These are phyloP conservation scores for Umbilicaria muhlenbergii DNA, from an alignment of 495 filamentous ascomycete genomes.

Conservation along the genomic window DNA sequence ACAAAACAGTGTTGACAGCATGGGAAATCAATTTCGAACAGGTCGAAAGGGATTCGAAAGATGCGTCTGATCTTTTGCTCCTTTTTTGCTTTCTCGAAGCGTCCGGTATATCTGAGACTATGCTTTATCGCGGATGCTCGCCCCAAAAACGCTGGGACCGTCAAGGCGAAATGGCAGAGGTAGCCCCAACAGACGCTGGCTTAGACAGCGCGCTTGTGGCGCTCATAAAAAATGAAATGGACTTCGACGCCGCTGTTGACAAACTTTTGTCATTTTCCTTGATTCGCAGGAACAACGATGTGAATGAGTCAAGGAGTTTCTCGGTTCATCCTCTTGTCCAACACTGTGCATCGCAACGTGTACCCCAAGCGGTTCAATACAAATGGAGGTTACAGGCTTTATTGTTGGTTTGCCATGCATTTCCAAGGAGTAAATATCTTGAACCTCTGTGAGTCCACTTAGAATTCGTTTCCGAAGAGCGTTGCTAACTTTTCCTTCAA, in stretches of 20 bases:
- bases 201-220: not conserved
- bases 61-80: not conserved
- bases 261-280: constrained; percentile 1
- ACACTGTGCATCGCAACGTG: not conserved
- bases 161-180: not conserved
- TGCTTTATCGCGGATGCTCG: constrained; percentile 1
- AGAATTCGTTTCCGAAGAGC: not conserved
- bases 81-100: constrained; percentile 5
- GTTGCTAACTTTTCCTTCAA: not conserved
- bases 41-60: not conserved
- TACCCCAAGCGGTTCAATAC: constrained; percentile 1
- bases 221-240: not conserved
- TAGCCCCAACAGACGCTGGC: constrained; percentile 2
- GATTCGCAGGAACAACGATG: not conserved
- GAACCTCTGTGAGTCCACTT: not conserved
- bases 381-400: not conserved
- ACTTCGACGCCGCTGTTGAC: constrained; percentile 1
- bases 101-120: not conserved
- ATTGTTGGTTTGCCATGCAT: constrained; percentile 3
- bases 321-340: constrained; percentile 1
- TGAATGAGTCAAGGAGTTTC: not conserved
- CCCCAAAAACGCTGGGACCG: not conserved
- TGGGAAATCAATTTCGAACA: constrained; percentile 3
- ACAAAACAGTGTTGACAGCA: constrained; percentile 4
- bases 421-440: not conserved